Percentiles rank a stretch among this genome's conserved stretches.
phyloP scores from a whole-genome alignment of 768 basidiomycete species.

The Leccinum uliginosum region DNA sequence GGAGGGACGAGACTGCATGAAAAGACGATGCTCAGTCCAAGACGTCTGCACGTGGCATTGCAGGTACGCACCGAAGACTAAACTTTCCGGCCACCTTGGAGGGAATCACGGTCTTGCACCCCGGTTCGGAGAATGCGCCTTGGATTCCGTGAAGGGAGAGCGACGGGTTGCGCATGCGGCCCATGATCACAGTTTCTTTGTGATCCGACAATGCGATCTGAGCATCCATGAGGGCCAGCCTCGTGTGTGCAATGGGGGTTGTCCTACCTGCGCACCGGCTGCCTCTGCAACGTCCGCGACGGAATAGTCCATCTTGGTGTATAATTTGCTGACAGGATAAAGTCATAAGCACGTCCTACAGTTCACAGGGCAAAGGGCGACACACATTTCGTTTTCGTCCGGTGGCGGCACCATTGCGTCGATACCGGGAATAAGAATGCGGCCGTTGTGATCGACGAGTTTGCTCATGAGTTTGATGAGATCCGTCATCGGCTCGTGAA shows the following conservation, averaged over 20 bases:
- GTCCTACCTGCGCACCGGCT: slow-evolving; percentile 55
- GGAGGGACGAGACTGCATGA: slow-evolving; percentile 69
- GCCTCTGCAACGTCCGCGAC: slow-evolving; percentile 69
- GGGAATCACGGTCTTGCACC: slow-evolving; percentile 92
- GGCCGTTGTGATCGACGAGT: slow-evolving; percentile 74
- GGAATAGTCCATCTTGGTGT: slow-evolving; percentile 70
- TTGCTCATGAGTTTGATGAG: slow-evolving; percentile 79
- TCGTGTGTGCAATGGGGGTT: background rate
- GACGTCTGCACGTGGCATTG: background rate
- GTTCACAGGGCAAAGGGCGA: slow-evolving; percentile 2
- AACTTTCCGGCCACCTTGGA: slow-evolving; percentile 88
- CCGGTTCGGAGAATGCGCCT: slow-evolving; percentile 83
- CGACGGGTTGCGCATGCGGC: slow-evolving; percentile 86
- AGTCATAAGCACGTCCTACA: background rate
- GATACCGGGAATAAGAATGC: slow-evolving; percentile 85
- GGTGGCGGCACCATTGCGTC: slow-evolving; percentile 78
- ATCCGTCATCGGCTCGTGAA: slow-evolving; percentile 94
- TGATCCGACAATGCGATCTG: slow-evolving; percentile 67
- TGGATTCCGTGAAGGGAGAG: slow-evolving; percentile 94
- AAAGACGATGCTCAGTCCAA: background rate
- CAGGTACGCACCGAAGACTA: slow-evolving; percentile 71
- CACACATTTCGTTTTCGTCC: slow-evolving; percentile 66
- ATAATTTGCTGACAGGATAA: slow-evolving; percentile 48
- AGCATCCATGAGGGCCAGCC: background rate
- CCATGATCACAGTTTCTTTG: slow-evolving; percentile 82